Evolutionary conservation across 495 filamentous ascomycete genomes (phyloP).

Genomic region (Trichoderma virens): DNA sequence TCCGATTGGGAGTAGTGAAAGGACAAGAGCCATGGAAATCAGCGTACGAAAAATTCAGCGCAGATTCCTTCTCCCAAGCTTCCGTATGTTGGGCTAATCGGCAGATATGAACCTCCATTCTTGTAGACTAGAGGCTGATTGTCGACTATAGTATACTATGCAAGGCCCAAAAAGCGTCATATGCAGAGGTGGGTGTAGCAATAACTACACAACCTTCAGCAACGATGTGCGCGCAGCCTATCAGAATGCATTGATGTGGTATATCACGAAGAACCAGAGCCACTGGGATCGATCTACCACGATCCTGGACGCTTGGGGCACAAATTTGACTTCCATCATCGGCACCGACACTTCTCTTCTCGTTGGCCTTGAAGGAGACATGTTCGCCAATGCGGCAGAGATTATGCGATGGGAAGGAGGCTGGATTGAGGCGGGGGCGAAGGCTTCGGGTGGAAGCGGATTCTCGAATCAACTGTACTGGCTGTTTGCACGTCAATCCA

Average conservation of each 20-base stretch:
- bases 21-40: constrained; percentile 19
- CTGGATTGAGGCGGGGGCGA: constrained; percentile 28
- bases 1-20: constrained; percentile 16
- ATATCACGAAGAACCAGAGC: constrained; percentile 26
- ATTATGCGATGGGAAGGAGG: constrained; percentile 34
- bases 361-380: constrained; percentile 26
- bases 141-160: constrained; percentile 23
- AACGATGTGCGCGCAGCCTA: constrained; percentile 28
- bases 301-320: constrained; percentile 31
- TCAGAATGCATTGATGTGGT: constrained; percentile 34
- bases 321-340: constrained; percentile 25
- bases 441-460: constrained; percentile 26
- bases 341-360: constrained; percentile 27
- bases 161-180: constrained; percentile 23
- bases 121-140: neutral
- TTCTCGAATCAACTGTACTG: constrained; percentile 34
- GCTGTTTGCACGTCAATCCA: constrained; percentile 27
- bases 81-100: constrained; percentile 7
- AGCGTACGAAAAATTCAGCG: constrained; percentile 17
- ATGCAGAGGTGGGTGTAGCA: constrained; percentile 18
- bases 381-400: constrained; percentile 31
- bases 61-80: constrained; percentile 17
- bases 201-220: constrained; percentile 28
- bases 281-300: constrained; percentile 25
- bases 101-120: neutral